phyloP scores from a whole-genome alignment of 2,329 filamentous ascomycete genomes.

The Drechslerella dactyloides region DNA sequence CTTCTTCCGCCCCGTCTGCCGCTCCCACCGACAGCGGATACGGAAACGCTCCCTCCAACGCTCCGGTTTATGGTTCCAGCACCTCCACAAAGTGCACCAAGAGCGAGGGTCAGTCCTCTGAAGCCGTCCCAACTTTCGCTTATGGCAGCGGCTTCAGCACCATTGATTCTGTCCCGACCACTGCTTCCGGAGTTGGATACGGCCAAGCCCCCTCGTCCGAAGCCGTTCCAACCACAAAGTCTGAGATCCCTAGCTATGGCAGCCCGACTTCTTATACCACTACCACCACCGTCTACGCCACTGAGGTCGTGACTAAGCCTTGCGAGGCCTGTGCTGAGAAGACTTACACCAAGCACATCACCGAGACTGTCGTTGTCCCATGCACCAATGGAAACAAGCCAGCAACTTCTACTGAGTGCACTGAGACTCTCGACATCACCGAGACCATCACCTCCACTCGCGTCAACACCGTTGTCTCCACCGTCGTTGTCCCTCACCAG shows the following conservation, averaged over 20 bases:
- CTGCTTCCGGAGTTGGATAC: slow-evolving; percentile 6
- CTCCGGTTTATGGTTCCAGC: slow-evolving; percentile 9
- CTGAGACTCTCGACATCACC: slow-evolving; percentile 29
- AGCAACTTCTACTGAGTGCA: slow-evolving; percentile 25
- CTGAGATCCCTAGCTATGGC: slow-evolving; percentile 8
- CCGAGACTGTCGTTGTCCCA: slow-evolving; percentile 26
- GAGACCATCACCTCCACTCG: slow-evolving; percentile 43
- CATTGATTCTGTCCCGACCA: slow-evolving; percentile 33
- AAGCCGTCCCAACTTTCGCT: slow-evolving; percentile 27
- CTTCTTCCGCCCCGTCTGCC: slow-evolving; percentile 1
- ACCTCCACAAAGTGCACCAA: slow-evolving; percentile 22
- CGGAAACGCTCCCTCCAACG: slow-evolving; percentile 6
- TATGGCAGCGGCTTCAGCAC: slow-evolving; percentile 17
- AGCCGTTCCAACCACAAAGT: slow-evolving; percentile 13
- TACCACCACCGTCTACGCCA: slow-evolving; percentile 28
- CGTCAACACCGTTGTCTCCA: slow-evolving; percentile 31
- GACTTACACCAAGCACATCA: slow-evolving; percentile 37
- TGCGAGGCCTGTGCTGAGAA: slow-evolving; percentile 39
- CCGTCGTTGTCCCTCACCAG: slow-evolving; percentile 28
- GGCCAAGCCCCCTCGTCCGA: slow-evolving; percentile 2
- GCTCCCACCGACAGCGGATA: slow-evolving; percentile 6
- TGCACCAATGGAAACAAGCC: slow-evolving; percentile 30
- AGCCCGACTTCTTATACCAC: slow-evolving; percentile 26
- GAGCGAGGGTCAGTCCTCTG: slow-evolving; percentile 4
- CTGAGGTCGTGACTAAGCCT: slow-evolving; percentile 36